Evolutionary conservation across 208 protist species (phyloP), one percentile per base, ranked within the genome.

Genomic region (Acanthamoeba castellanii): DNA sequence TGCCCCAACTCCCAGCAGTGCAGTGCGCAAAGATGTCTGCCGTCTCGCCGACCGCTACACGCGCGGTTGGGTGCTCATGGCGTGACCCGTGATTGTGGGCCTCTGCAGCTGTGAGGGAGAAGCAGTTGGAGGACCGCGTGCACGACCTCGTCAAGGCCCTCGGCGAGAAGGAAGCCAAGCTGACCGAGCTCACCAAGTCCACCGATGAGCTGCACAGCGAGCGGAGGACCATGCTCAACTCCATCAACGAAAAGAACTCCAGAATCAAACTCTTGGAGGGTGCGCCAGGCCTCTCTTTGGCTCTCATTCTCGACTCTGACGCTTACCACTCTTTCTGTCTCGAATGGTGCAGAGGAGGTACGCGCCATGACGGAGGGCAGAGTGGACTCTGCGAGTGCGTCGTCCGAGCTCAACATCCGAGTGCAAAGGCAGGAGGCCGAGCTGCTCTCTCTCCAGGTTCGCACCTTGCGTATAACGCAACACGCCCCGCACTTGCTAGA

Each of bases 171-270:
- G 32, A 81, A 25, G 9, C 72, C 72, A 81, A 81, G 72, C 11
- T 81, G 27, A 30, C 72, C 18, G 72, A 81, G 72, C 34, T 81
- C 72, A 81, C 72, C 32, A 81, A 81, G 72, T 81, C 72, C 42
- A 50, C 72, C 22, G 72, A 81, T 8, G 72, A 81, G 2, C 32
- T 81, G 72, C 72, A 81, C 72, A 81, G 72, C 32, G 72, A 81
- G 32, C 9, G 72, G 7, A 5, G 72, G 34, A 45, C 72, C 20
- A 27, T 81, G 32, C 72, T 81, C 34, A 81, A 81, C 42, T 50
- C 72, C 72, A 81, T 81, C 72, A 81, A 81, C 42, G 72, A 81
- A 14, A 81, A 81, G 32, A 81, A 81, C 72, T 47, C 72, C n/a
- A 5, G 72, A 22, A 42, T 81, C 72, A 81, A 45, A 16, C 72